Evolutionary conservation across 2,329 filamentous ascomycete genomes (phyloP), one percentile per base, ranked within the genome.

Genomic region (Fusarium sp.): DNA sequence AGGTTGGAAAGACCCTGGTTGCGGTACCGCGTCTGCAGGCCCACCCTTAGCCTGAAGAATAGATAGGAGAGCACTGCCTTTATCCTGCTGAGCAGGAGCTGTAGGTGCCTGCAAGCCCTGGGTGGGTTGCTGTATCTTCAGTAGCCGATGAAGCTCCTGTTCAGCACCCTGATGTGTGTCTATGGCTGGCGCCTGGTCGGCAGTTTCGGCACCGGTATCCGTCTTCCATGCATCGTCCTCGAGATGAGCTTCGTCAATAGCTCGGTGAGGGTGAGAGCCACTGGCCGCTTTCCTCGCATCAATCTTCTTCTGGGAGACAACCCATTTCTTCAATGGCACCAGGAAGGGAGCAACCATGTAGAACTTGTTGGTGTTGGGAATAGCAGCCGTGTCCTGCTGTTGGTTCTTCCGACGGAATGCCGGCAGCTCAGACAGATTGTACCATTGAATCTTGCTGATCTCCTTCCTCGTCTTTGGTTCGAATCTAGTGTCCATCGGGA

Each of bases 261-360:
- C 68, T 11, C 83, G 79, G 18, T 82, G 81, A 14, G 81, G 77
- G 16, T 81, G 77, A 5, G 82, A 78, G 31, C 77, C 78, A 36
- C 77, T 82, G 27, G 81, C 73, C 16, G 79, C 77, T 68, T 81
- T 82, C 72, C 83, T 82, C 8, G 83, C 82, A 72, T 92, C 91
- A n/a, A 86, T 84, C 80, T 90, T 93, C 82, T 88, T 91, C 80
- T 97, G 93, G 69, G 91, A 87, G n/a, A 89, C 83, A 50, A 98
- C 93, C 94, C 94, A 98, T 78, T 93, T 93, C 79, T 93, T 94
- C 53, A 99, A 81, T 6, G 89, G 91, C 1, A 89, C 89, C 59
- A 98, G 83, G 77, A 99, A 99, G 0, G 95, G 94, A 0, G 93
- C 93, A 16, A 99, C 96, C 93, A 98, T 97, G 81, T 97, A 99